Evolutionary conservation across 2,329 filamentous ascomycete species (phyloP).

Genomic region (Trichoderma koningii): DNA sequence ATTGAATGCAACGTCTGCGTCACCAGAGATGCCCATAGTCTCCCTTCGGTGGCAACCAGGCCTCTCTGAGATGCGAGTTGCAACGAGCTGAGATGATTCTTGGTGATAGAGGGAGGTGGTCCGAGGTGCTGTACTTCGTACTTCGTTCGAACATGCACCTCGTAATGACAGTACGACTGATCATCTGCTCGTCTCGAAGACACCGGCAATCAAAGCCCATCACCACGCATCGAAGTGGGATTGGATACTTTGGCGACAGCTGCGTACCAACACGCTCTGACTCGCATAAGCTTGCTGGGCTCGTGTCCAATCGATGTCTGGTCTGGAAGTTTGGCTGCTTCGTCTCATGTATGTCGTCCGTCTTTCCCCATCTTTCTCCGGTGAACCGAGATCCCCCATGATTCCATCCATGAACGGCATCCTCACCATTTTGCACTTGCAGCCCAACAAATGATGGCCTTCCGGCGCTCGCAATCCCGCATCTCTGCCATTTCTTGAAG

Average conservation of each 20-base stretch:
- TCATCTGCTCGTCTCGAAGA: constrained; percentile 4
- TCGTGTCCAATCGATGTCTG: not conserved
- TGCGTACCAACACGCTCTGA: not conserved
- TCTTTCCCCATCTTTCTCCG: no score
- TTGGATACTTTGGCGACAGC: not conserved
- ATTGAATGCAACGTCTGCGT: not conserved
- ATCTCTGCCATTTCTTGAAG: not conserved
- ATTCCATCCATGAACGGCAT: not conserved
- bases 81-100: not conserved
- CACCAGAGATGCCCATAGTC: not conserved
- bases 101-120: not conserved
- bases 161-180: not conserved
- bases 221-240: no score
- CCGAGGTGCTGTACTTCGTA: not conserved
- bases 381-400: not conserved
- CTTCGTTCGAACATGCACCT: not conserved
- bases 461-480: not conserved
- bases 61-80: not conserved
- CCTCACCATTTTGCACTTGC: not conserved
- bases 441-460: not conserved
- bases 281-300: not conserved
- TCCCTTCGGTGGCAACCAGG: not conserved
- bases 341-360: not conserved
- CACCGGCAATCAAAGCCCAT: not conserved
- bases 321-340: not conserved